Evolutionary conservation across 202 grass and related monocot species (phyloP).

Genomic region (Hordeum pubiflorum): DNA sequence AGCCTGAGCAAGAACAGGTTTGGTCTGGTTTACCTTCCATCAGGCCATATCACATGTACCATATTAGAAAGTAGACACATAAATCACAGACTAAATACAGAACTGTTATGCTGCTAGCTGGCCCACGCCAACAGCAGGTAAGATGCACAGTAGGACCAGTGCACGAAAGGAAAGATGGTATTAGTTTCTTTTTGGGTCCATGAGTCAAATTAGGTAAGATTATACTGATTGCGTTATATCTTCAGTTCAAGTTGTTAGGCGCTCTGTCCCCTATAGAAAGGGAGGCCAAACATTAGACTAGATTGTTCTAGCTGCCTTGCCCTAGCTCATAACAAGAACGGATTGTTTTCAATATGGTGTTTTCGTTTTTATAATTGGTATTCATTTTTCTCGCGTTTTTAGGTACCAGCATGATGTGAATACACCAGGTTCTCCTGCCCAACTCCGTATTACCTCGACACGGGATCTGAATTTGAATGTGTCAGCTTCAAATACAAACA

Average conservation of each 20-base stretch:
- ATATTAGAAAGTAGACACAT: not conserved
- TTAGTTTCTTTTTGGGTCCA: not conserved
- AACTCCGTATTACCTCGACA: conserved; percentile 87
- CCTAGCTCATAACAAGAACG: not conserved
- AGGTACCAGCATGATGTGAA: conserved; percentile 92
- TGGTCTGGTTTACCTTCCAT: conserved; percentile 15
- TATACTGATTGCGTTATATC: not conserved
- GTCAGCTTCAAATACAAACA: conserved; percentile 88
- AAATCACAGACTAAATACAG: not conserved
- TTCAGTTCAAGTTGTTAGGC: not conserved
- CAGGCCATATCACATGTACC: not conserved
- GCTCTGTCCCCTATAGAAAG: not conserved
- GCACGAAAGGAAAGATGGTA: not conserved
- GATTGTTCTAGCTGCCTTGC: not conserved
- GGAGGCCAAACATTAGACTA: not conserved
- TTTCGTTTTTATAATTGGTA: not conserved
- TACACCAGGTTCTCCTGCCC: conserved; percentile 61
- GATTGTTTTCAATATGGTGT: conserved; percentile 18
- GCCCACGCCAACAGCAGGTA: not conserved
- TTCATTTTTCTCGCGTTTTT: conserved; percentile 30
- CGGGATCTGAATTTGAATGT: conserved; percentile 79
- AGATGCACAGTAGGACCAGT: not conserved
- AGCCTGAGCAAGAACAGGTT: conserved; percentile 3
- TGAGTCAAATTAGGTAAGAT: not conserved
- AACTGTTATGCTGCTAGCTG: not conserved